A percentile compares a stretch with the other conserved stretches of the same genome.
These are phyloP conservation scores for Wallemia hederae DNA, from an alignment of 1,284 basidiomycete genomes.

Conservation along the genomic window DNA sequence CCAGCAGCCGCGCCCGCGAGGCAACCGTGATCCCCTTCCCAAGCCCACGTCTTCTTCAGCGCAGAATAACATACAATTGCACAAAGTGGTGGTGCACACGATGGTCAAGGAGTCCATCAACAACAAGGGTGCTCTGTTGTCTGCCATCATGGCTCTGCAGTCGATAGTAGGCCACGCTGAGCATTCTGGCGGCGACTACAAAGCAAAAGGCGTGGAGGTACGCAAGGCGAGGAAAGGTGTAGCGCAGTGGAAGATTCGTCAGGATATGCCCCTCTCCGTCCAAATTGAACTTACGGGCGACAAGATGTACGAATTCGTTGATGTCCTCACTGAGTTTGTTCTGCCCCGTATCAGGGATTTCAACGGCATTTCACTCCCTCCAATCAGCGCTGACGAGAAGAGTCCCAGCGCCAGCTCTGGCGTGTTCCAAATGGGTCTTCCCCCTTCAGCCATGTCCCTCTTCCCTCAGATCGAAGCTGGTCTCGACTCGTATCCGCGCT, in stretches of 20 bases:
- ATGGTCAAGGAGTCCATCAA: slow-evolving; percentile 50
- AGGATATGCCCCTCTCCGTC: slow-evolving; percentile 52
- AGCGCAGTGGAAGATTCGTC: slow-evolving; percentile 54
- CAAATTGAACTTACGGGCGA: slow-evolving; percentile 71
- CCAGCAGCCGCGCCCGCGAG: slow-evolving; percentile 40
- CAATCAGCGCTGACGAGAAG: slow-evolving; percentile 16
- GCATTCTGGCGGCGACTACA: slow-evolving; percentile 26
- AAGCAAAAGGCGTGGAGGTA: slow-evolving; percentile 39
- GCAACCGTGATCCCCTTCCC: slow-evolving; percentile 32
- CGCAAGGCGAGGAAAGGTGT: slow-evolving; percentile 47
- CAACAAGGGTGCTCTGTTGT: slow-evolving; percentile 48
- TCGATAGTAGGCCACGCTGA: slow-evolving; percentile 60
- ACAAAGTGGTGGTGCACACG: slow-evolving; percentile 55
- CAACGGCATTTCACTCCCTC: slow-evolving; percentile 40
- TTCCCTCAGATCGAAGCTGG: slow-evolving; percentile 91
- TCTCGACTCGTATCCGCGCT: slow-evolving; percentile 50
- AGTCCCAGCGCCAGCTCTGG: slow-evolving; percentile 52
- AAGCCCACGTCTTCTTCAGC: slow-evolving; percentile 32
- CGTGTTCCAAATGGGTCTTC: slow-evolving; percentile 64
- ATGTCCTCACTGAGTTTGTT: slow-evolving; percentile 70
- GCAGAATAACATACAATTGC: slow-evolving; percentile 40
- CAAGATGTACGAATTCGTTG: slow-evolving; percentile 79
- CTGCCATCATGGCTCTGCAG: slow-evolving; percentile 57
- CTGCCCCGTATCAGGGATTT: slow-evolving; percentile 76
- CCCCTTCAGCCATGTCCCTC: slow-evolving; percentile 52